Percentiles rank a stretch among this genome's conserved stretches.
These are phyloP conservation scores for Podila minutissima DNA, from an alignment of 192 early-diverging fungal genomes.

Conservation along the genomic window DNA sequence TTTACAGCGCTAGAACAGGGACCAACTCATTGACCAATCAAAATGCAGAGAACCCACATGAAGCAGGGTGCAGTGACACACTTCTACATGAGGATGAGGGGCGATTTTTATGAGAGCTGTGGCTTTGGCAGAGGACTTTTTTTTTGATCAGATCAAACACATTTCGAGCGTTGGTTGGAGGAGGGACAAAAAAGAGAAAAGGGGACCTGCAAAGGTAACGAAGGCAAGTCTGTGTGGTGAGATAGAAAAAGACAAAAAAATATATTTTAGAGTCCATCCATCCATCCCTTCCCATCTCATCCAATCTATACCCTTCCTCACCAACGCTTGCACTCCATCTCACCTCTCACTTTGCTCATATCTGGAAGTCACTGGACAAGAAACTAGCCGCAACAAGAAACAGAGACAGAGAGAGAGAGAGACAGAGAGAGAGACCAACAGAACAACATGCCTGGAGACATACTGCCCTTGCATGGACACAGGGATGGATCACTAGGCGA, in stretches of 20 bases:
- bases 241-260: no score
- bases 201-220: not conserved
- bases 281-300: not conserved
- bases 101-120: not conserved
- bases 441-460: slow-evolving; percentile 26
- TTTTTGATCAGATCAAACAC: no score
- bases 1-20: not conserved
- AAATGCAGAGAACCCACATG: no score
- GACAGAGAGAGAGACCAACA: not conserved
- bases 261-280: not conserved
- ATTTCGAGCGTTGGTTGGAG: no score
- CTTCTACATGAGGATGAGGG: not conserved
- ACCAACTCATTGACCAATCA: not conserved
- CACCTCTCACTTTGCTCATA: not conserved
- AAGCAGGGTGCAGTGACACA: not conserved
- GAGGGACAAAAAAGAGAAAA: not conserved
- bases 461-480: slow-evolving; percentile 38
- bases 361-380: not conserved
- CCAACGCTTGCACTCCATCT: not conserved
- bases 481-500: slow-evolving; percentile 4
- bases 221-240: not conserved
- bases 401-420: not conserved
- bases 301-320: not conserved
- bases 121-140: no score
- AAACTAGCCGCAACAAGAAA: not conserved